Conservation (phyloP, 306 rosid species). For the Ormosia emarginata region DNA sequence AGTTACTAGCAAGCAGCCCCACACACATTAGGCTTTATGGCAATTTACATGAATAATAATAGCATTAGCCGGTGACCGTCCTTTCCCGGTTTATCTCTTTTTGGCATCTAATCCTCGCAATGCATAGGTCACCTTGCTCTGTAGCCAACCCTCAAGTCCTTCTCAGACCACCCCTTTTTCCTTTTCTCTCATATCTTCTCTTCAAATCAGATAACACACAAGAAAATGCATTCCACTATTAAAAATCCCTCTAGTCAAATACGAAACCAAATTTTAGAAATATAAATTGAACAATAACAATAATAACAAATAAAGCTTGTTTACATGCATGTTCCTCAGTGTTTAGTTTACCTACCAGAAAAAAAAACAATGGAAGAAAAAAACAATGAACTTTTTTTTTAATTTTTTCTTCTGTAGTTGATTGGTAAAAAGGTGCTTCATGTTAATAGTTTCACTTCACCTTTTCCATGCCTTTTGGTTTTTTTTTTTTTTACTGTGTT, state of each 20-base stretch:
- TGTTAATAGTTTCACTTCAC: no score
- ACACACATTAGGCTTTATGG: conserved; percentile 41
- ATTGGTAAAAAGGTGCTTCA: no score
- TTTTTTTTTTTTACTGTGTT: no score
- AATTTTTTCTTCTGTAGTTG: no score
- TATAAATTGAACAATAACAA: background rate
- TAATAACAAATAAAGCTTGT: background rate
- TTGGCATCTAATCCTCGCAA: conserved; percentile 34
- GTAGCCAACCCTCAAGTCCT: conserved; percentile 17
- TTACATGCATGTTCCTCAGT: background rate
- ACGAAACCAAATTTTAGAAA: background rate
- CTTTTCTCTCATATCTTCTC: background rate
- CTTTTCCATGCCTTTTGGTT: no score
- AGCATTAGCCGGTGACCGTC: conserved; percentile 63
- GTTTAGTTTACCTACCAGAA: background rate
- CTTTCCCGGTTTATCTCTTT: conserved; percentile 26
- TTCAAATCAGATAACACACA: background rate
- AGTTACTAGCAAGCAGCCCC: conserved; percentile 37
- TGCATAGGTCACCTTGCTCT: conserved; percentile 23
- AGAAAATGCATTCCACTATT: background rate
- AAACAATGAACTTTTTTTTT: no score
- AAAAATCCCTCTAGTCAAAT: background rate
- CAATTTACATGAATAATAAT: conserved; percentile 19
- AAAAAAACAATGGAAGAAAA: no score
- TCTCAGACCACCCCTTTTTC: background rate